A percentile compares a stretch with the other conserved stretches of the same genome.
Conservation (phyloP, 2,329 filamentous ascomycete species). For the Ophiostoma novo-ulmi region DNA sequence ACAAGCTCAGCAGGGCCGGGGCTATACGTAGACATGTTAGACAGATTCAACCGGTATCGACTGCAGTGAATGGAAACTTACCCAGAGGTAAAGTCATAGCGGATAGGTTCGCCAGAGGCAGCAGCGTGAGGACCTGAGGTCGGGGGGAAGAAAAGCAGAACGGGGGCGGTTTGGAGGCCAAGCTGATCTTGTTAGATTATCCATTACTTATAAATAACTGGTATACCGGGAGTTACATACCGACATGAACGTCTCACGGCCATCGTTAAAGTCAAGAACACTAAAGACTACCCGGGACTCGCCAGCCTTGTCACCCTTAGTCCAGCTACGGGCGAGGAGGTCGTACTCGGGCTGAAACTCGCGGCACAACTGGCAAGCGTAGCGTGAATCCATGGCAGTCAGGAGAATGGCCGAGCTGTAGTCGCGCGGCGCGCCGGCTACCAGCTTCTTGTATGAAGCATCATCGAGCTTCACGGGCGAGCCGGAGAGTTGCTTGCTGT, state of each 20-base stretch:
- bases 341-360: conserved; percentile 96
- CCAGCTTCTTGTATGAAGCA: conserved; percentile 67
- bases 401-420: conserved; percentile 78
- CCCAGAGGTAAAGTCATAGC: conserved; percentile 82
- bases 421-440: conserved; percentile 67
- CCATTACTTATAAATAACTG: background rate
- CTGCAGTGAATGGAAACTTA: conserved; percentile 40
- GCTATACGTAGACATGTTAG: conserved; percentile 40
- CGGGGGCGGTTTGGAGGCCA: conserved; percentile 87
- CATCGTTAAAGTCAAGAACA: conserved; percentile 82
- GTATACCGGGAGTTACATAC: conserved; percentile 46
- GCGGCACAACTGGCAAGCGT: conserved; percentile 77
- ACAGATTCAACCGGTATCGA: background rate
- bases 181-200: conserved; percentile 50
- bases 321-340: conserved; percentile 78
- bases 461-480: conserved; percentile 75
- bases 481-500: conserved; percentile 59
- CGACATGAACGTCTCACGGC: conserved; percentile 78
- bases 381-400: conserved; percentile 78
- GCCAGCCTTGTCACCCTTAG: conserved; percentile 70
- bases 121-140: conserved; percentile 76
- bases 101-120: conserved; percentile 60
- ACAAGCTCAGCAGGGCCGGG: conserved; percentile 70
- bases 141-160: conserved; percentile 81
- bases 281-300: conserved; percentile 71